Evolutionary conservation across 495 filamentous ascomycete genomes (phyloP).

Genomic region (Hyaloscypha finlandica): DNA sequence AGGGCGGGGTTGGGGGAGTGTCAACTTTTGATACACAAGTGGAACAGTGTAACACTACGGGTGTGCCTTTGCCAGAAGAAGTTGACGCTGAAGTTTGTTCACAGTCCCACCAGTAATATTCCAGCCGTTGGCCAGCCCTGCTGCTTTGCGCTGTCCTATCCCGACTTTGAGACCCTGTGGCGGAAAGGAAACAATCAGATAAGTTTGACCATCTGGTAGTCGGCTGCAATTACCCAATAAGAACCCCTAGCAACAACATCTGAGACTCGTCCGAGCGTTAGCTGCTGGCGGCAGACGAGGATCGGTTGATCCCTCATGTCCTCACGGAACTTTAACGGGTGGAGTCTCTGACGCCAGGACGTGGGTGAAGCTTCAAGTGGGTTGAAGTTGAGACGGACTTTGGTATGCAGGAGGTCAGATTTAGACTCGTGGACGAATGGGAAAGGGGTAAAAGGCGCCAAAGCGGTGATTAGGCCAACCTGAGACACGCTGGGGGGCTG

Average conservation of each 20-base stretch:
- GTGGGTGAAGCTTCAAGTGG: background rate
- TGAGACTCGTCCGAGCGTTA: no score
- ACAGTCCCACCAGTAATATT: background rate
- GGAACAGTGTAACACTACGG: background rate
- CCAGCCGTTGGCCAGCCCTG: background rate
- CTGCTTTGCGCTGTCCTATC: background rate
- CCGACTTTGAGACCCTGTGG: background rate
- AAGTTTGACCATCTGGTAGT: background rate
- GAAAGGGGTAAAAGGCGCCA: background rate
- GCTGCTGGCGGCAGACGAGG: no score
- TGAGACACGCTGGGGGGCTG: background rate
- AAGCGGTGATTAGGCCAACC: background rate
- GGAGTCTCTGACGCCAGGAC: background rate
- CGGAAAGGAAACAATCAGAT: background rate
- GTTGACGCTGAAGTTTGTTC: background rate
- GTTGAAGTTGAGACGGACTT: background rate
- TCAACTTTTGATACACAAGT: slow-evolving; percentile 4
- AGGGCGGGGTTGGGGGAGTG: background rate
- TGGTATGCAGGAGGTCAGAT: background rate
- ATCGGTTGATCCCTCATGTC: background rate
- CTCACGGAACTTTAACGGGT: background rate
- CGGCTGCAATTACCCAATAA: background rate
- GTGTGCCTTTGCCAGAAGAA: background rate
- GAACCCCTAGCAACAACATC: no score
- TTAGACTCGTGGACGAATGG: background rate